Evolutionary conservation across 257 asterid species (phyloP).

Genomic region (Gardenia jasminoides): DNA sequence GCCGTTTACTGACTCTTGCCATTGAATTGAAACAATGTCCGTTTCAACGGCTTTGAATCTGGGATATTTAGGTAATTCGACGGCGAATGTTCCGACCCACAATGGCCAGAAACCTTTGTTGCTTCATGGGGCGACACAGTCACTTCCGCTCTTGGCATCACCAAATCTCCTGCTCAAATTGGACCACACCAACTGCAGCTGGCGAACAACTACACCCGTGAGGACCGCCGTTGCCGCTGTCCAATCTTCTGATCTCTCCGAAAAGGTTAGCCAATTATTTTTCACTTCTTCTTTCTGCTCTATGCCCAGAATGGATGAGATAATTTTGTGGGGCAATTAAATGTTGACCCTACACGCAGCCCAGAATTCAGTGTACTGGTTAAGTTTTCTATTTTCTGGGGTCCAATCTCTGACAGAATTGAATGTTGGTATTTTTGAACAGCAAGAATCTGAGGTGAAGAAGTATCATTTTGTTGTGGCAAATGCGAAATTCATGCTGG

Average conservation of each 20-base stretch:
- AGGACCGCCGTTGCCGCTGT: slow-evolving; percentile 68
- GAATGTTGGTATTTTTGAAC: slow-evolving; percentile 12
- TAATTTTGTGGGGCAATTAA: too few relatives aligned
- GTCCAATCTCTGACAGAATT: not conserved
- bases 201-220: slow-evolving; percentile 37
- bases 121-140: slow-evolving; percentile 31
- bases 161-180: slow-evolving; percentile 27
- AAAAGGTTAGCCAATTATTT: slow-evolving; percentile 39
- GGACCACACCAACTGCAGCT: slow-evolving; percentile 20
- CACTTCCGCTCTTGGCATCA: slow-evolving; percentile 34
- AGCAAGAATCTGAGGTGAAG: slow-evolving; percentile 49
- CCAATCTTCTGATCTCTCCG: slow-evolving; percentile 61
- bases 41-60: slow-evolving; percentile 64
- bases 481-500: slow-evolving; percentile 95
- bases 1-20: not conserved
- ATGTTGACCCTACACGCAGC: not conserved
- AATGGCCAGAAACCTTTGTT: slow-evolving; percentile 41
- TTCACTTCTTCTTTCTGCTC: not conserved
- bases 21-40: slow-evolving; percentile 42
- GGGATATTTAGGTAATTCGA: slow-evolving; percentile 45
- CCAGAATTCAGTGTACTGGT: too few relatives aligned
- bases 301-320: not conserved
- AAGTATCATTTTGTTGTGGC: slow-evolving; percentile 82
- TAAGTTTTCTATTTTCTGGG: not conserved
- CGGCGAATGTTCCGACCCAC: slow-evolving; percentile 35